Evolutionary conservation across 73 alveolate species (phyloP), one percentile per base, ranked within the genome.

Genomic region (Diophrys appendiculata): DNA sequence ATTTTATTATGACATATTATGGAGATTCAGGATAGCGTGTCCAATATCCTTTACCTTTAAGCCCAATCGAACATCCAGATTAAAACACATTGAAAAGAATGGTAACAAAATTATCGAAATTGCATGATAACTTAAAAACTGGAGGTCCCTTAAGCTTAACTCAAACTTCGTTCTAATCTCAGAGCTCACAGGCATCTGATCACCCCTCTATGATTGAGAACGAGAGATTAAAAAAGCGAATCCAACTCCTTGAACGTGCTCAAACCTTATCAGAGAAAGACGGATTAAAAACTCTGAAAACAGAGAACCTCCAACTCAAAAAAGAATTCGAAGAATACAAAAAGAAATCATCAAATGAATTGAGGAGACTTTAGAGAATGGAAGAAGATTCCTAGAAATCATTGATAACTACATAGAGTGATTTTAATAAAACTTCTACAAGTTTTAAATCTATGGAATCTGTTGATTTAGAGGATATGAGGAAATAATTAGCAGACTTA

Each of bases 31-130:
- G 24, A 33, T 69, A 76, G 28, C 56, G 60, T 2, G 85, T 65
- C 8, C 85, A 76, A 8, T 76, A 30, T 35, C 85, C 85, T 0
- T 60, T 76, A 0, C 68, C 71, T 29, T 33, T 76, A 32, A 33
- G 34, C 30, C 28, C 54, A 24, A 23, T 53, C 30, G 64, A 34
- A 0, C 1, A 53, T 0, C 85, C 77, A 3, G 85, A 76, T 29
- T 28, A 29, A 27, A 72, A 76, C 2, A n/a, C 69, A 13, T 55
- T 76, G 43, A 14, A 56, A 23, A 76, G 77, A 33, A 65, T 76
- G 1, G 29, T 76, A 23, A 35, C 28, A 1, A 26, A 69, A 28
- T 60, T 72, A 0, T 52, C 81, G 33, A 65, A 52, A 23, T 13
- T 52, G 54, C 27, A 72, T 26, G 55, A 53, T 8, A 34, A 72